Evolutionary conservation across 1,284 basidiomycete species (phyloP).

Genomic region (Cryptococcus sp.): DNA sequence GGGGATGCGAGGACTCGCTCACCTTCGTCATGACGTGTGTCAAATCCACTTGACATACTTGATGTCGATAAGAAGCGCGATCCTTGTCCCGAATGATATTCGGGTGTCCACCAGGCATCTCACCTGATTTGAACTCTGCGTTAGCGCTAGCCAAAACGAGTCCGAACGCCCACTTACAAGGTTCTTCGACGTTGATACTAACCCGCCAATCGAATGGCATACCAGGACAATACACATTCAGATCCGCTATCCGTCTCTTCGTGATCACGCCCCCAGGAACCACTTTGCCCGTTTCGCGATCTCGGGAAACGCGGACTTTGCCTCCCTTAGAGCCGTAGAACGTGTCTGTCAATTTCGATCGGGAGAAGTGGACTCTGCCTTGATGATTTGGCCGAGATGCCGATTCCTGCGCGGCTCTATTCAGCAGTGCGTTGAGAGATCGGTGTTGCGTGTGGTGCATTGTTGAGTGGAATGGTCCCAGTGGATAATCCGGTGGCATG

Average conservation of each 20-base stretch:
- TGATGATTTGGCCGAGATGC: constrained; percentile 56
- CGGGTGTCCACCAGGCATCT: constrained; percentile 52
- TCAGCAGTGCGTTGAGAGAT: constrained; percentile 81
- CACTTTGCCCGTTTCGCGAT: constrained; percentile 71
- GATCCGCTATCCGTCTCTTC: constrained; percentile 80
- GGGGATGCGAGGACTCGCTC: constrained; percentile 17
- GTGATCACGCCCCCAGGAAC: constrained; percentile 63
- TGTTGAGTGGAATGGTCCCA: constrained; percentile 79
- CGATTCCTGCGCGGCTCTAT: constrained; percentile 60
- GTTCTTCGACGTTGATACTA: constrained; percentile 79
- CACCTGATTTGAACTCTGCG: constrained; percentile 14
- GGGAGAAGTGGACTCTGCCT: constrained; percentile 70
- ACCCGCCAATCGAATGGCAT: constrained; percentile 85
- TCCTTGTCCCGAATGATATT: constrained; percentile 76
- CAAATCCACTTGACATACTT: constrained; percentile 88
- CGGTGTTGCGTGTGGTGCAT: constrained; percentile 59
- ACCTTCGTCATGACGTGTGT: constrained; percentile 74
- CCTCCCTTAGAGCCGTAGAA: constrained; percentile 62
- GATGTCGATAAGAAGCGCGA: constrained; percentile 87
- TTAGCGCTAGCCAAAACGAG: not conserved
- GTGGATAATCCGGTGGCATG: constrained; percentile 51
- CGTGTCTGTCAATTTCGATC: constrained; percentile 77
- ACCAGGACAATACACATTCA: constrained; percentile 85
- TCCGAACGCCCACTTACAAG: constrained; percentile 45
- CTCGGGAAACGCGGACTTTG: constrained; percentile 81